Evolutionary conservation across 495 filamentous ascomycete genomes (phyloP).

Genomic region (Thozetella sp.): DNA sequence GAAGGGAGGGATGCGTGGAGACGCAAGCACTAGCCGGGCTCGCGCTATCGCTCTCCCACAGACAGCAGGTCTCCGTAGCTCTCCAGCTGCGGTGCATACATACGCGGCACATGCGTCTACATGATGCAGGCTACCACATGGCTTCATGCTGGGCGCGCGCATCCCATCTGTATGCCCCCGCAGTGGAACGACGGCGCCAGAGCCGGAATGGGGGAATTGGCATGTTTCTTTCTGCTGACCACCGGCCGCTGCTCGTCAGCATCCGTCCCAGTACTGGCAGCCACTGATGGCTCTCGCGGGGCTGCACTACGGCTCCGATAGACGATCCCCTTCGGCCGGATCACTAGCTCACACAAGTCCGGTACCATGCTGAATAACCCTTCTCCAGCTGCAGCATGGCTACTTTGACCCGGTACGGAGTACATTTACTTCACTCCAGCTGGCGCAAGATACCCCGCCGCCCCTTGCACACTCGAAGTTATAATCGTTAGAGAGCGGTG

Average conservation of each 20-base stretch:
- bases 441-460: neutral
- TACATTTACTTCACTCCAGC: neutral
- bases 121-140: conserved; percentile 2
- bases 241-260: neutral
- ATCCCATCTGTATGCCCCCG: neutral
- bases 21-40: neutral
- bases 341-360: no score
- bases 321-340: no score
- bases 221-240: neutral
- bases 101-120: neutral
- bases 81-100: no score
- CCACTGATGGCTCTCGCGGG: no score
- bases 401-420: no score
- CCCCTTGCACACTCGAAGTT: neutral
- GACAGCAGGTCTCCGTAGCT: no score
- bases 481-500: neutral
- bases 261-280: no score
- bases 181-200: neutral
- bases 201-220: neutral
- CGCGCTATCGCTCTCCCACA: neutral
- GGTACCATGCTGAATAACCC: no score
- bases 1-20: neutral
- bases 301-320: no score
- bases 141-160: neutral
- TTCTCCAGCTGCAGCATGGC: no score